Conservation (phyloP, 139 green algal genomes). For the Trebouxia sp. region DNA sequence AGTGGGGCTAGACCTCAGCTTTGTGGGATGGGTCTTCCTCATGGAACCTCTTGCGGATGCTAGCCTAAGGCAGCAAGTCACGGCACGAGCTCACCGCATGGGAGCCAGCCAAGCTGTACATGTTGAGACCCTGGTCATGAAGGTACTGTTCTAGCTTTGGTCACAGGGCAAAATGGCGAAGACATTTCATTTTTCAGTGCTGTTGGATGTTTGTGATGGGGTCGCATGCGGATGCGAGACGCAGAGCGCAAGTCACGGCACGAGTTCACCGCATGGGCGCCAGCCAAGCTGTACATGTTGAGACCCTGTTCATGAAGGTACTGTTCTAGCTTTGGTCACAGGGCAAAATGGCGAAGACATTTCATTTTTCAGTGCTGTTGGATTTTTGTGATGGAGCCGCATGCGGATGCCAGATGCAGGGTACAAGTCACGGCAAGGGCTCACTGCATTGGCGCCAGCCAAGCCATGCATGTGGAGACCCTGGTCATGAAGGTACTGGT, state of each 20-base stretch:
- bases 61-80: slow-evolving; percentile 76
- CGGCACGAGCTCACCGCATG: slow-evolving; percentile 89
- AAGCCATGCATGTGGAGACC: slow-evolving; percentile 74
- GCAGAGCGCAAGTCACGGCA: slow-evolving; percentile 82
- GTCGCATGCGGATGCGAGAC: slow-evolving; percentile 76
- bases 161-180: no score
- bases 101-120: slow-evolving; percentile 64
- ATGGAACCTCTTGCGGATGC: slow-evolving; percentile 93
- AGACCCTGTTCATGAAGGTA: slow-evolving; percentile 82
- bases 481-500: slow-evolving; percentile 74
- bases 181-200: no score
- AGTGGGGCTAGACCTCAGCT: slow-evolving; percentile 92
- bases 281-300: slow-evolving; percentile 65
- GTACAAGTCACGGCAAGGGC: slow-evolving; percentile 83
- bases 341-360: no score
- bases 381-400: slow-evolving; percentile 95
- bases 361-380: no score
- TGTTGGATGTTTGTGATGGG: slow-evolving; percentile 94
- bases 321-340: no score
- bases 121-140: slow-evolving; percentile 89
- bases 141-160: slow-evolving; percentile 27
- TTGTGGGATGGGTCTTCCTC: slow-evolving; percentile 86
- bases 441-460: slow-evolving; percentile 87
- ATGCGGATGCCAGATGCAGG: slow-evolving; percentile 77
- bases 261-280: slow-evolving; percentile 92